Percentiles rank a stretch among this genome's conserved stretches.
Evolutionary conservation across 2,329 filamentous ascomycete genomes (phyloP).

Genomic region (Onygenales sp.): DNA sequence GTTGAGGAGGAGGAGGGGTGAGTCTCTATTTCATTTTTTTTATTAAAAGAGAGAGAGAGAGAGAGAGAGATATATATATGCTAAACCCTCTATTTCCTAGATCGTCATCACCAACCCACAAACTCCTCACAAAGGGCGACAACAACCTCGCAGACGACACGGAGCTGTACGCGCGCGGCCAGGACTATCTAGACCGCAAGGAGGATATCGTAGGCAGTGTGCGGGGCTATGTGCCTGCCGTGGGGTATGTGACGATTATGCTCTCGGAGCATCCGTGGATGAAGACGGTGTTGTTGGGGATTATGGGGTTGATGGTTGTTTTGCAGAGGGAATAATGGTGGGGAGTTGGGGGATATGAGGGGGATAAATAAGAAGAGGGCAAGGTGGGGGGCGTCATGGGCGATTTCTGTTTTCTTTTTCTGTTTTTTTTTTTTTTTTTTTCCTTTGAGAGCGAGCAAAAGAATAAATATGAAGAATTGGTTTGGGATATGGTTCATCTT

Average conservation of each 20-base stretch:
- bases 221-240: conserved; percentile 81
- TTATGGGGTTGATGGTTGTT: conserved; percentile 92
- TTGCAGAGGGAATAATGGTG: conserved; percentile 67
- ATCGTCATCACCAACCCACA: conserved; percentile 17
- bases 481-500: neutral
- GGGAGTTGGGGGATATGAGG: no score
- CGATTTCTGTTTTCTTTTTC: neutral
- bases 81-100: conserved; percentile 8
- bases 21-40: neutral
- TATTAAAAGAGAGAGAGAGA: no score
- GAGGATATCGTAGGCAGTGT: conserved; percentile 91
- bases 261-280: conserved; percentile 93
- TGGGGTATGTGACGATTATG: conserved; percentile 94
- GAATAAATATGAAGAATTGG: neutral
- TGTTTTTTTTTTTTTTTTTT: neutral
- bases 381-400: neutral
- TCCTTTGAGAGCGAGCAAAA: neutral
- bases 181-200: conserved; percentile 72
- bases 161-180: conserved; percentile 74
- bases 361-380: neutral
- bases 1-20: conserved; percentile 23
- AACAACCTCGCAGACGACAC: conserved; percentile 94
- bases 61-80: neutral
- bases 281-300: conserved; percentile 85
- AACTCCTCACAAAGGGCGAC: conserved; percentile 92